Evolutionary conservation across 176 grass and related monocot genomes (phyloP).

Genomic region (Alopecurus myosuroides): DNA sequence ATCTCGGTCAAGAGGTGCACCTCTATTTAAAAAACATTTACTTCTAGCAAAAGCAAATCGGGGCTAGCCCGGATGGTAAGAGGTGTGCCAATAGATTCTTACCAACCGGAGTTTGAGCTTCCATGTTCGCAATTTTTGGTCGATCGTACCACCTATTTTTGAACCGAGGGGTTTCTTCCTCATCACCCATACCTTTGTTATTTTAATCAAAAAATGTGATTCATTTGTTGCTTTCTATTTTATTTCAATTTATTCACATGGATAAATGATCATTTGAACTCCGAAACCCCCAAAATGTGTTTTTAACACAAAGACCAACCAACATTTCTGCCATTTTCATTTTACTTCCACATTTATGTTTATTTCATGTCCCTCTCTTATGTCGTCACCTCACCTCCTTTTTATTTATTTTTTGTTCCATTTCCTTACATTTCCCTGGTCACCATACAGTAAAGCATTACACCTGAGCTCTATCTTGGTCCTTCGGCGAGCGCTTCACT

Average conservation of each 20-base stretch:
- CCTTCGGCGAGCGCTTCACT: slow-evolving; percentile 59
- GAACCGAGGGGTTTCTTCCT: too few species aligned
- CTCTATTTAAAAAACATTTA: too few species aligned
- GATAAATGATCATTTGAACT: neutral
- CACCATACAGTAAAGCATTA: too few species aligned
- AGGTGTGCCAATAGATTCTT: neutral
- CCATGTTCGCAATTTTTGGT: neutral
- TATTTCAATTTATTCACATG: neutral
- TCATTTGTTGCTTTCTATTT: neutral
- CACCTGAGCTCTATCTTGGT: slow-evolving; percentile 52
- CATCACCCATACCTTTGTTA: too few species aligned
- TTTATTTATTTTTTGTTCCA: neutral
- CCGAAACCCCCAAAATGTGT: neutral
- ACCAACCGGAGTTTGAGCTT: neutral
- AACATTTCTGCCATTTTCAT: slow-evolving; percentile 3
- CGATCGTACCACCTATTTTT: too few species aligned
- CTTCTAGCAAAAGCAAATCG: too few species aligned
- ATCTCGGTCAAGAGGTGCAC: too few species aligned
- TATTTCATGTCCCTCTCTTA: neutral
- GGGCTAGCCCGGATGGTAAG: too few species aligned
- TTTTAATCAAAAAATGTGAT: neutral
- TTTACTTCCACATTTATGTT: neutral
- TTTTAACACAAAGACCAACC: slow-evolving; percentile 28
- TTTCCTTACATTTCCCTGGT: too few species aligned
- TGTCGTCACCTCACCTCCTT: too few species aligned